phyloP scores from a whole-genome alignment of 306 rosid species.

The Quercus variabilis region DNA sequence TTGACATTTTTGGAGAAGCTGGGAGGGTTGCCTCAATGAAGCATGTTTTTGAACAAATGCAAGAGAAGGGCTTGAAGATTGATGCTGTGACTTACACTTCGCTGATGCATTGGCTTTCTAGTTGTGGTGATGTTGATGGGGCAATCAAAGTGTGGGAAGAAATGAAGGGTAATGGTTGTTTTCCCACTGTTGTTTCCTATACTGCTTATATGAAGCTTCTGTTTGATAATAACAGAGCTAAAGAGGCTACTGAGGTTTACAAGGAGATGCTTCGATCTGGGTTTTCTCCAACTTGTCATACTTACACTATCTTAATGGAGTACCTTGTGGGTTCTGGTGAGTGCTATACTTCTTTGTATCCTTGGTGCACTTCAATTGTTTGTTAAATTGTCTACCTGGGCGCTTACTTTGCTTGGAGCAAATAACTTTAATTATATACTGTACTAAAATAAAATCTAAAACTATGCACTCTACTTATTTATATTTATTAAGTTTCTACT shows the following conservation, averaged over 20 bases:
- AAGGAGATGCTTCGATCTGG: conserved; percentile 65
- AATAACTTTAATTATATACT: too few species aligned
- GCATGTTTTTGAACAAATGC: conserved; percentile 63
- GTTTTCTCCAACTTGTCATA: conserved; percentile 59
- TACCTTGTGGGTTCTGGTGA: conserved; percentile 66
- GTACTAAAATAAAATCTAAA: too few species aligned
- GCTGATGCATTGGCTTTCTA: conserved; percentile 81
- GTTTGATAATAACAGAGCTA: conserved; percentile 37
- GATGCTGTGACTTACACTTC: conserved; percentile 80
- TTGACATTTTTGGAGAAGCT: conserved; percentile 85
- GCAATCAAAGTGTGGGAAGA: conserved; percentile 73
- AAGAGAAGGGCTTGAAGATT: conserved; percentile 53
- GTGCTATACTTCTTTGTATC: conserved; percentile 1
- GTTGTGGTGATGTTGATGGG: conserved; percentile 50
- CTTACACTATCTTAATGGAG: conserved; percentile 77
- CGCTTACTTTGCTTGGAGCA: background rate
- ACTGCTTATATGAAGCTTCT: conserved; percentile 76
- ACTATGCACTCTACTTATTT: too few species aligned
- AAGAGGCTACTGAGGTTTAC: conserved; percentile 60
- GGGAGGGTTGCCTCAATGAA: conserved; percentile 86
- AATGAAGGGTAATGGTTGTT: conserved; percentile 55
- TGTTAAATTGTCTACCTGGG: conserved; percentile 25
- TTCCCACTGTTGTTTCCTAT: conserved; percentile 67
- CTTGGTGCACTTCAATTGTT: conserved; percentile 27
- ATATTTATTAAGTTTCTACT: too few species aligned